Evolutionary conservation across 176 grass and related monocot species (phyloP).

Genomic region (Poa annua): DNA sequence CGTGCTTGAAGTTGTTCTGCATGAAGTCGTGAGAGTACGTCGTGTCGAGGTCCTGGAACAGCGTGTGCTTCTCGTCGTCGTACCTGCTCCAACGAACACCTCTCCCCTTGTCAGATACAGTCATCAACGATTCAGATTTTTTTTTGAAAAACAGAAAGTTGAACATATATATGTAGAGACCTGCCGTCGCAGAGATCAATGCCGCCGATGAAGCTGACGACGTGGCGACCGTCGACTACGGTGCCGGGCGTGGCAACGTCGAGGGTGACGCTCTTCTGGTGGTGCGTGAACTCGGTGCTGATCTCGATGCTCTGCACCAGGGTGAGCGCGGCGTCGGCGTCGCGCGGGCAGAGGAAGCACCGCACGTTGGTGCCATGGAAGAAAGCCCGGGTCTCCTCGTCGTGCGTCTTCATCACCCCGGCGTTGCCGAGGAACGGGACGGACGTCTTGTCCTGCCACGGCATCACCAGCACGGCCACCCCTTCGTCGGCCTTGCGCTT

Average conservation of each 20-base stretch:
- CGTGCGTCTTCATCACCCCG: constrained; percentile 83
- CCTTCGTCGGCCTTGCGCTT: constrained; percentile 84
- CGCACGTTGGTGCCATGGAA: constrained; percentile 71
- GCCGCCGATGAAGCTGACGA: constrained; percentile 76
- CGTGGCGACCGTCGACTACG: constrained; percentile 42
- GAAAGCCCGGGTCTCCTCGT: constrained; percentile 71
- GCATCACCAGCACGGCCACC: constrained; percentile 82
- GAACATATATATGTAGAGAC: constrained; percentile 5
- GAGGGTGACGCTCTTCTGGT: constrained; percentile 84
- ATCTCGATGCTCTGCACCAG: constrained; percentile 64
- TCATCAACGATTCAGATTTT: neutral
- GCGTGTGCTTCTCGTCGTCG: constrained; percentile 84
- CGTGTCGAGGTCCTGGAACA: constrained; percentile 69
- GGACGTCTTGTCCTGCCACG: constrained; percentile 88
- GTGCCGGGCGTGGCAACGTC: constrained; percentile 41
- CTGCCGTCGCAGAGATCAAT: constrained; percentile 61
- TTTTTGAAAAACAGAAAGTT: neutral
- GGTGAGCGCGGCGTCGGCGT: constrained; percentile 67
- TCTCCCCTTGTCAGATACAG: neutral
- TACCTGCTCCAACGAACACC: constrained; percentile 49
- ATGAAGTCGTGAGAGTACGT: constrained; percentile 68
- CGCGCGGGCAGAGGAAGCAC: constrained; percentile 81
- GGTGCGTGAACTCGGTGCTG: constrained; percentile 77
- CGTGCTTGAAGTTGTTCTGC: constrained; percentile 72
- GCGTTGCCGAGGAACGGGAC: constrained; percentile 68